A percentile compares a stretch with the other conserved stretches of the same genome.
phyloP scores from a whole-genome alignment of 1,139 yeast species.

The Schwanniomyces etchellsii region DNA sequence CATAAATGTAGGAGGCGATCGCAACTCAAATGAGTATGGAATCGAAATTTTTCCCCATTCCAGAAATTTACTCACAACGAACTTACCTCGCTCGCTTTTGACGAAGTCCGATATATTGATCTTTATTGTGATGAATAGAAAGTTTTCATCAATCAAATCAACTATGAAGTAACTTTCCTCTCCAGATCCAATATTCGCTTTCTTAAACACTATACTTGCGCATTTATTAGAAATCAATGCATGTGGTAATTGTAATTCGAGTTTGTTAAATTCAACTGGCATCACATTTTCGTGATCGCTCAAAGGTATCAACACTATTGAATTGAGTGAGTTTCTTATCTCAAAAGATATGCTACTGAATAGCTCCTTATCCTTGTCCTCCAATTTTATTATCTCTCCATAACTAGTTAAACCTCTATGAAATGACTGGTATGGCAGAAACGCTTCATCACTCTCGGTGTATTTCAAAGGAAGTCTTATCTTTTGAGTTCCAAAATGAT shows the following conservation, averaged over 20 bases:
- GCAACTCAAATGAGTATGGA: slow-evolving; percentile 71
- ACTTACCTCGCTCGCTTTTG: slow-evolving; percentile 10
- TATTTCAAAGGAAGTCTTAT: slow-evolving; percentile 32
- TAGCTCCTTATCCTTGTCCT: no score
- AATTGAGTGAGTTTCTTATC: not conserved
- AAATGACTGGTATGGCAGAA: slow-evolving; percentile 20
- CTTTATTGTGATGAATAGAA: slow-evolving; percentile 28
- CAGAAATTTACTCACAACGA: slow-evolving; percentile 24
- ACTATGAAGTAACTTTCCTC: slow-evolving; percentile 15
- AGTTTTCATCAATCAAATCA: slow-evolving; percentile 24
- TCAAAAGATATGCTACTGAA: not conserved
- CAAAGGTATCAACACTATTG: no score
- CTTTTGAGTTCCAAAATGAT: slow-evolving; percentile 14
- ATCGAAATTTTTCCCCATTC: slow-evolving; percentile 62
- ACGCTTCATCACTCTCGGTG: slow-evolving; percentile 5
- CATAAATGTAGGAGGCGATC: slow-evolving; percentile 52
- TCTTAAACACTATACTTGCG: slow-evolving; percentile 13
- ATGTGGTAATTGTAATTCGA: slow-evolving; percentile 29
- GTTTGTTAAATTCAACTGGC: slow-evolving; percentile 19
- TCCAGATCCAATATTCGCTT: slow-evolving; percentile 1
- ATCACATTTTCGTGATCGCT: no score
- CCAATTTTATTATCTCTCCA: slow-evolving; percentile 22
- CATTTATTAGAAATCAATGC: slow-evolving; percentile 21
- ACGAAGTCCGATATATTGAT: slow-evolving; percentile 28
- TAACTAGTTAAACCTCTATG: slow-evolving; percentile 13